Percentiles rank a stretch among this genome's conserved stretches.
Evolutionary conservation across 2,329 filamentous ascomycete genomes (phyloP).

Genomic region (Plenodomus lindquistii): DNA sequence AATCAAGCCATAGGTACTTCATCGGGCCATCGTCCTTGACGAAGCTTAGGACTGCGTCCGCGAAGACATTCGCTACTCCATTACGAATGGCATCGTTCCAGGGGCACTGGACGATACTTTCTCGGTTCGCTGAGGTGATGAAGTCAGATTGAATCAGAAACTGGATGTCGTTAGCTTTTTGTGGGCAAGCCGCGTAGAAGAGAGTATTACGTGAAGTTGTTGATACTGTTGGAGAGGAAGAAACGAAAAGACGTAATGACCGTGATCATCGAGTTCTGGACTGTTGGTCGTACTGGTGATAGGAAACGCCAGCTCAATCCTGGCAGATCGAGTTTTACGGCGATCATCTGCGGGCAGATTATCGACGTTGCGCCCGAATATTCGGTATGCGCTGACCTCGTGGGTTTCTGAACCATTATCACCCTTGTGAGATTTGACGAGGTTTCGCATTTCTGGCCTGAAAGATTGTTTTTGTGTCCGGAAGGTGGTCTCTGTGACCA

Average conservation of each 20-base stretch:
- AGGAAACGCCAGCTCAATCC: conserved; percentile 28
- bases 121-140: conserved; percentile 25
- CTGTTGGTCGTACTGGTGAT: conserved; percentile 6
- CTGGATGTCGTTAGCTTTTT: conserved; percentile 11
- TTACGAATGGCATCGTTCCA: conserved; percentile 26
- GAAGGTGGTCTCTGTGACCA: no score
- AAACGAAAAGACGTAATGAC: conserved; percentile 23
- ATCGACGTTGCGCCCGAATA: neutral
- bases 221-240: conserved; percentile 16
- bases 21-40: no score
- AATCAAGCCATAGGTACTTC: conserved; percentile 26
- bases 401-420: neutral
- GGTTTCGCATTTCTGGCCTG: neutral
- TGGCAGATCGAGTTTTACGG: conserved; percentile 4
- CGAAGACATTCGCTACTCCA: conserved; percentile 15
- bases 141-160: conserved; percentile 36
- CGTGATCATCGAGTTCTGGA: conserved; percentile 18
- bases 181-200: neutral
- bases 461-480: neutral
- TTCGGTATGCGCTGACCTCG: neutral
- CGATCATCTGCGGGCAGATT: conserved; percentile 17
- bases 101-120: conserved; percentile 17
- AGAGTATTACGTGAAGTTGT: conserved; percentile 20
- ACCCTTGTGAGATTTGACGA: neutral
- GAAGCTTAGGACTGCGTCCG: no score